A percentile compares a stretch with the other conserved stretches of the same genome.
These are phyloP conservation scores for Rhynchospora pubera DNA, from an alignment of 176 grass and related monocot species.

Conservation along the genomic window DNA sequence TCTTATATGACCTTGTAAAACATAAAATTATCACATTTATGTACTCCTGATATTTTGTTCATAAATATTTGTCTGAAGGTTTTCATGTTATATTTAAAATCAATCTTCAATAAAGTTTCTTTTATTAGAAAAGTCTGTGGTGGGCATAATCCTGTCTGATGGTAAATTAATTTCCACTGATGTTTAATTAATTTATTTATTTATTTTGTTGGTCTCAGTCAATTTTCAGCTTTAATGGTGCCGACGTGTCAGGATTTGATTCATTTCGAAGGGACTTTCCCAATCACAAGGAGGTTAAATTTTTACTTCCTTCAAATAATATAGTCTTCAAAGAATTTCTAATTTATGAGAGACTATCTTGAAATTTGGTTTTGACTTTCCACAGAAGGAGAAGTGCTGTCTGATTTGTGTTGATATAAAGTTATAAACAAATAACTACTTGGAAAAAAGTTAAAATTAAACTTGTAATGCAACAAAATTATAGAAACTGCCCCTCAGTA, in stretches of 20 bases:
- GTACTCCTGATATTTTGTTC: neutral
- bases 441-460: neutral
- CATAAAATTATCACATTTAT: neutral
- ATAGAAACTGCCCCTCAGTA: neutral
- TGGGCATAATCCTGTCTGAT: neutral
- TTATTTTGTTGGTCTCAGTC: conserved; percentile 51
- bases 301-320: neutral
- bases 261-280: conserved; percentile 91
- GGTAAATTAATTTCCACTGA: neutral
- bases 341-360: neutral
- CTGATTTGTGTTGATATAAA: conserved; percentile 4
- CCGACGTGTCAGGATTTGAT: conserved; percentile 84
- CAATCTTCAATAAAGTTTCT: neutral
- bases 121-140: neutral
- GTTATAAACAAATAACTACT: neutral
- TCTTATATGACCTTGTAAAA: neutral
- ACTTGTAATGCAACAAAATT: neutral
- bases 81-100: neutral
- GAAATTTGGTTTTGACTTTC: neutral
- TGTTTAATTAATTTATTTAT: conserved; percentile 16
- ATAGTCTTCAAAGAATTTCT: neutral
- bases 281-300: conserved; percentile 67
- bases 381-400: neutral
- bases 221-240: conserved; percentile 99
- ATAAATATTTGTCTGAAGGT: neutral